phyloP scores from a whole-genome alignment of 768 basidiomycete genomes.

The Amanita phalloides region DNA sequence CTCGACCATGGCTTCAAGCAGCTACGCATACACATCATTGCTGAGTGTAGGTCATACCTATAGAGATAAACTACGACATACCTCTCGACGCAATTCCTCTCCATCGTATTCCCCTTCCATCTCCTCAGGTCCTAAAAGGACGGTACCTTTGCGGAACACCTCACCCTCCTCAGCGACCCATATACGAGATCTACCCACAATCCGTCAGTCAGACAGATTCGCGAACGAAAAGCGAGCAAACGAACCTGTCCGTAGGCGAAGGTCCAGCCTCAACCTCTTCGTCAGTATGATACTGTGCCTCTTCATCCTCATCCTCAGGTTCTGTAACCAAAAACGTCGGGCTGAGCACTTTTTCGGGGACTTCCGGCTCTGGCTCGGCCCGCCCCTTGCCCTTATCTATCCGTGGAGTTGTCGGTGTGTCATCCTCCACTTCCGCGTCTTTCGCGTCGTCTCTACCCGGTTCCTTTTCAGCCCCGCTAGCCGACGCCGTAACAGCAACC shows the following conservation, averaged over 20 bases:
- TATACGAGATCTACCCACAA: conserved; percentile 42
- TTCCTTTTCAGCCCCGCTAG: not conserved
- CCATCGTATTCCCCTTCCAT: conserved; percentile 87
- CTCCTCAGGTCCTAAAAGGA: conserved; percentile 71
- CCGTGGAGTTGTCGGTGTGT: conserved; percentile 43
- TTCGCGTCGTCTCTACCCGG: not conserved
- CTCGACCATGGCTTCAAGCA: conserved; percentile 80
- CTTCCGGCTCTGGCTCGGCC: conserved; percentile 58
- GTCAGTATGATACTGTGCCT: conserved; percentile 26
- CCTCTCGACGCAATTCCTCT: conserved; percentile 79
- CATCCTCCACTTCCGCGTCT: conserved; percentile 20
- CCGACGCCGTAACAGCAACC: conserved; percentile 3
- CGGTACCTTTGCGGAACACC: conserved; percentile 85
- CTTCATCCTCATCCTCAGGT: conserved; percentile 43
- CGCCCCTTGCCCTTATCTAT: conserved; percentile 74
- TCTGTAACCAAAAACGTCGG: conserved; percentile 42
- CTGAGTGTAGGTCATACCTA: not conserved
- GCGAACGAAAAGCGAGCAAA: not conserved
- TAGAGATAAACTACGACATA: conserved; percentile 17
- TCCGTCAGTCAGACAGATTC: not conserved
- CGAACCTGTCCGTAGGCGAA: conserved; percentile 43
- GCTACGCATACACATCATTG: conserved; percentile 26
- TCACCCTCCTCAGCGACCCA: conserved; percentile 96
- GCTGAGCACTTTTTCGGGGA: conserved; percentile 60
- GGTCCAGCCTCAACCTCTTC: conserved; percentile 23